Conservation (phyloP, 768 basidiomycete species). For the Gymnopilus dilepis region DNA sequence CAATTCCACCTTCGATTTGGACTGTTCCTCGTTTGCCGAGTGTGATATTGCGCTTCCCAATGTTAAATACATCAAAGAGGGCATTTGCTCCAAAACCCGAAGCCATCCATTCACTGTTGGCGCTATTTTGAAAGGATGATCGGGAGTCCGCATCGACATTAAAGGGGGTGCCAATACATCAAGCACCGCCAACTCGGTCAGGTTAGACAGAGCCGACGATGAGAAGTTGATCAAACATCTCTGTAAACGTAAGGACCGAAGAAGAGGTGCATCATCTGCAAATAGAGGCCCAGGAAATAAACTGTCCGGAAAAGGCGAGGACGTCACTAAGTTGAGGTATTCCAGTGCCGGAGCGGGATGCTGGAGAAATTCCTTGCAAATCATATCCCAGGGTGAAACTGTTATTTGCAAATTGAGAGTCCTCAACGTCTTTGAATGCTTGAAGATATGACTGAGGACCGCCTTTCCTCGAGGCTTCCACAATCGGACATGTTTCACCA, state of each 20-base stretch:
- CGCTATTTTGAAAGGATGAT: conserved; percentile 26
- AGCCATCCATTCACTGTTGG: conserved; percentile 29
- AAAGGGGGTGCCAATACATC: conserved; percentile 23
- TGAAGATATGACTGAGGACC: conserved; percentile 24
- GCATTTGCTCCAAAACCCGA: conserved; percentile 25
- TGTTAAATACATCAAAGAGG: conserved; percentile 27
- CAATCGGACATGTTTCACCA: conserved; percentile 21
- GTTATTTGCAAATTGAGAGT: conserved; percentile 29
- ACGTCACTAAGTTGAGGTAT: conserved; percentile 28
- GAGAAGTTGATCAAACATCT: conserved; percentile 31
- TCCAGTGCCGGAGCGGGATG: conserved; percentile 29
- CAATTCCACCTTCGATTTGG: conserved; percentile 15
- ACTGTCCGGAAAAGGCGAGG: conserved; percentile 29
- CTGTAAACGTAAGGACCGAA: conserved; percentile 27
- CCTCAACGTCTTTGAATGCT: conserved; percentile 21
- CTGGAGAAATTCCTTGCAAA: conserved; percentile 28
- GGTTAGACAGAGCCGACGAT: conserved; percentile 24
- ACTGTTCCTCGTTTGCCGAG: conserved; percentile 6
- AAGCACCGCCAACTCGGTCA: conserved; percentile 29
- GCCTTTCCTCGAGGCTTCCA: conserved; percentile 19
- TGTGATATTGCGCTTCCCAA: conserved; percentile 27
- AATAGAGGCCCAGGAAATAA: conserved; percentile 28
- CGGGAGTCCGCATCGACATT: conserved; percentile 15
- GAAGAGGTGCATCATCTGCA: conserved; percentile 24
- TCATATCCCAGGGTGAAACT: conserved; percentile 26